Evolutionary conservation across 139 green algal genomes (phyloP).

Genomic region (Yamagishiella unicocca): DNA sequence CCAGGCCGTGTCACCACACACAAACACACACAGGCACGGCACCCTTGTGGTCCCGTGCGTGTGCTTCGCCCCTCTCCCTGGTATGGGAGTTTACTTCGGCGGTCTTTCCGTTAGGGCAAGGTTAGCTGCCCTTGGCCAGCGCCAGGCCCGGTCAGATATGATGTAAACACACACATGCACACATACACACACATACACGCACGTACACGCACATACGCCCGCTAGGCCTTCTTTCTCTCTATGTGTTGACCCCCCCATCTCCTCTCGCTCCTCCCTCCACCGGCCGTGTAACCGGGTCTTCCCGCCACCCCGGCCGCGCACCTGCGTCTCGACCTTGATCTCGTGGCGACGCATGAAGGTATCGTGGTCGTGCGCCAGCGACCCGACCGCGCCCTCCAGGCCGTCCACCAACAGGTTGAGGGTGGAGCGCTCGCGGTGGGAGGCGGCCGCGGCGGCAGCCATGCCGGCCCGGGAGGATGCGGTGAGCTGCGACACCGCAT

Average conservation of each 20-base stretch:
- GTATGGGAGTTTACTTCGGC: too few relatives aligned
- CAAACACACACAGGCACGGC: too few relatives aligned
- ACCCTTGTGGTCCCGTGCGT: too few relatives aligned
- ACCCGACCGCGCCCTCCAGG: slow-evolving; percentile 35
- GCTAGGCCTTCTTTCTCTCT: background rate
- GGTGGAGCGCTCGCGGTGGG: slow-evolving; percentile 2
- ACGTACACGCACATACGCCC: background rate
- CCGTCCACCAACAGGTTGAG: slow-evolving; percentile 1
- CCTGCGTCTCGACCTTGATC: slow-evolving; percentile 58
- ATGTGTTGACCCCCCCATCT: background rate
- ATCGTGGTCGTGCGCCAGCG: slow-evolving; percentile 31
- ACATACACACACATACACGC: background rate
- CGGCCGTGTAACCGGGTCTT: too few relatives aligned
- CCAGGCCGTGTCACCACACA: too few relatives aligned
- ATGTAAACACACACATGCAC: too few relatives aligned
- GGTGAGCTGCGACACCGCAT: slow-evolving; percentile 9
- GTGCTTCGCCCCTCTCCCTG: too few relatives aligned
- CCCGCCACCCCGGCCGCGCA: background rate
- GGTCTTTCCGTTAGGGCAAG: too few relatives aligned
- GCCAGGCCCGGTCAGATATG: too few relatives aligned
- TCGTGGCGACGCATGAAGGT: slow-evolving; percentile 55
- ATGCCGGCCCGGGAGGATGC: background rate
- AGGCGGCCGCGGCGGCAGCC: slow-evolving; percentile 7
- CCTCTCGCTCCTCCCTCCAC: background rate
- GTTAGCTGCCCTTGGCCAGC: too few relatives aligned